Evolutionary conservation across 371 early-diverging fungal species (phyloP).

Genomic region (Zychaea mexicana): DNA sequence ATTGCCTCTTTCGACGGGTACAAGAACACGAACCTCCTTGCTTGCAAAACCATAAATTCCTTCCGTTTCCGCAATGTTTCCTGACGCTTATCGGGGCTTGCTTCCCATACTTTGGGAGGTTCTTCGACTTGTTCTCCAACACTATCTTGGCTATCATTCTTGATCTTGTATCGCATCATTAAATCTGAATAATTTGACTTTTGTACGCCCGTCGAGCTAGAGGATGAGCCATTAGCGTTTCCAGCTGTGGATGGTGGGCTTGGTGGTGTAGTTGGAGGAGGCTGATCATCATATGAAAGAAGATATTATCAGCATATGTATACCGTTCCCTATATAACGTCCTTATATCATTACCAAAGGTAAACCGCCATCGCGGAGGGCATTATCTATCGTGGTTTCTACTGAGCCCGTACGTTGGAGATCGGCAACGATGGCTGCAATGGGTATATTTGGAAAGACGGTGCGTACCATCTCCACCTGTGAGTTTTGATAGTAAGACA

Average conservation of each 20-base stretch:
- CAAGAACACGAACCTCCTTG: constrained; percentile 63
- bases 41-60: constrained; percentile 87
- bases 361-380: constrained; percentile 74
- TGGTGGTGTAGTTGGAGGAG: constrained; percentile 28
- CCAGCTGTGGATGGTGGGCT: constrained; percentile 14
- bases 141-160: constrained; percentile 39
- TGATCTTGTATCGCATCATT: constrained; percentile 56
- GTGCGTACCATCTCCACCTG: constrained; percentile 76
- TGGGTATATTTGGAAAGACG: constrained; percentile 89
- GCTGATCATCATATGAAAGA: constrained; percentile 7
- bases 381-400: constrained; percentile 86
- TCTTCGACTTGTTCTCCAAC: constrained; percentile 47
- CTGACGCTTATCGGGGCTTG: constrained; percentile 73
- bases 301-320: not conserved
- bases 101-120: constrained; percentile 81
- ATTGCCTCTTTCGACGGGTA: not conserved
- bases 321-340: not conserved
- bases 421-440: constrained; percentile 82
- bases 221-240: constrained; percentile 28
- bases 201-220: constrained; percentile 38
- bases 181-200: constrained; percentile 46
- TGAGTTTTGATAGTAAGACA: too few relatives aligned
- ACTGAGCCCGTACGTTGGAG: constrained; percentile 87
- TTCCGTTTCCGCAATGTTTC: constrained; percentile 78
- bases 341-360: constrained; percentile 58